Evolutionary conservation across 805 yeast species (phyloP).

Genomic region (Saccharomycopsis schoenii): DNA sequence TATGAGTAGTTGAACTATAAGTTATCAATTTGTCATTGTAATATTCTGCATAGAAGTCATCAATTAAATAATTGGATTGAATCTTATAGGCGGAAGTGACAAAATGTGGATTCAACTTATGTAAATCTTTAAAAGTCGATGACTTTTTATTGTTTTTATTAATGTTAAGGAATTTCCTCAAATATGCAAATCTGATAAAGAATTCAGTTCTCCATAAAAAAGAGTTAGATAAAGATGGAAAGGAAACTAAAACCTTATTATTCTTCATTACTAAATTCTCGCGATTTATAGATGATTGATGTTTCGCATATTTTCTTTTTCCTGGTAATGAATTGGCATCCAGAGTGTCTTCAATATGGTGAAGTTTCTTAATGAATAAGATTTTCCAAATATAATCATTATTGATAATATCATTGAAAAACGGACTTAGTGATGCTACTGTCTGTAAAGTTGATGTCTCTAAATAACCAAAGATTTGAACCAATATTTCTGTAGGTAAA

Average conservation of each 20-base stretch:
- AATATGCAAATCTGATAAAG: constrained; percentile 4
- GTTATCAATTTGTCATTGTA: constrained; percentile 7
- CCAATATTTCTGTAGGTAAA: constrained; percentile 14
- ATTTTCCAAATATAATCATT: constrained; percentile 13
- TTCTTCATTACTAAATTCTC: constrained; percentile 1
- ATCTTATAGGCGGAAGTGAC: constrained; percentile 8
- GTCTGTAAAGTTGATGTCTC: constrained; percentile 10
- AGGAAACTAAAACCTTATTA: constrained; percentile 1
- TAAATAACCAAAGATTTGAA: constrained; percentile 13
- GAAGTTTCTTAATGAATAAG: constrained; percentile 6
- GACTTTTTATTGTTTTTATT: constrained; percentile 8
- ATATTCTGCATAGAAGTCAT: constrained; percentile 13
- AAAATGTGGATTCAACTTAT: constrained; percentile 8
- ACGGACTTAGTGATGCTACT: constrained; percentile 5
- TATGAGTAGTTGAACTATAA: constrained; percentile 6
- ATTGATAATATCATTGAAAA: constrained; percentile 12
- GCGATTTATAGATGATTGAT: not conserved
- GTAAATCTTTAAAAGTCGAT: not conserved
- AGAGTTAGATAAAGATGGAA: constrained; percentile 12
- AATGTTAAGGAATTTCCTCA: constrained; percentile 6
- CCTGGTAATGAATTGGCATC: constrained; percentile 9
- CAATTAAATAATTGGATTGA: constrained; percentile 6
- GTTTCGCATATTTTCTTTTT: constrained; percentile 3
- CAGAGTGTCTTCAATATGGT: not conserved
- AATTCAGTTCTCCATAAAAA: constrained; percentile 14